Evolutionary conservation across 305 asterid species (phyloP).

Genomic region (Solanum hybrid): DNA sequence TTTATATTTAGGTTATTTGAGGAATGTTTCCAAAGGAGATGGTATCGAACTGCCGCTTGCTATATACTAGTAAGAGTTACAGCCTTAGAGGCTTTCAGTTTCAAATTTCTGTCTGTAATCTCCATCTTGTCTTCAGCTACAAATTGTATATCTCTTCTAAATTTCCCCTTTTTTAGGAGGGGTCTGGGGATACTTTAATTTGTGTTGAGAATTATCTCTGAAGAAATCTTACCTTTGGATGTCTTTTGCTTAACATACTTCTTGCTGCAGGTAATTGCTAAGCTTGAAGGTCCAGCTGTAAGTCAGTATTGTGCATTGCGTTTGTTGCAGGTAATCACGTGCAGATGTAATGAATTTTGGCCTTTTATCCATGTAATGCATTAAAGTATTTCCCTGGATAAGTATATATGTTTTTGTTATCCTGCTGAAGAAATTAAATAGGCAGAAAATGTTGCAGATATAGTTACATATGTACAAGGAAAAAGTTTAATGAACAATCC

Average conservation of each 20-base stretch:
- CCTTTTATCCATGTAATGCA: background rate
- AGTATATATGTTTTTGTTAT: background rate
- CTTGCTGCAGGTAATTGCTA: conserved; percentile 83
- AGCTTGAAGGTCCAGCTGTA: conserved; percentile 96
- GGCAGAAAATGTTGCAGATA: background rate
- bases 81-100: background rate
- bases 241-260: background rate
- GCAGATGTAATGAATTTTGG: background rate
- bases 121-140: background rate
- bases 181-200: background rate
- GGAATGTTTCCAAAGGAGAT: conserved; percentile 45
- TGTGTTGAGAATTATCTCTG: background rate
- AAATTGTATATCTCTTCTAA: background rate
- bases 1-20: conserved; percentile 32
- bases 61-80: conserved; percentile 34
- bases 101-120: background rate
- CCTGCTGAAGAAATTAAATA: background rate
- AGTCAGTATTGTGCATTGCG: conserved; percentile 95
- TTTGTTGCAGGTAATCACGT: conserved; percentile 65
- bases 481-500: background rate
- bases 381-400: background rate
- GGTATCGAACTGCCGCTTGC: conserved; percentile 57
- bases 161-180: background rate
- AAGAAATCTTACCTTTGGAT: background rate
- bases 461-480: background rate